Percentiles rank a stretch among this genome's conserved stretches.
Evolutionary conservation across 1,284 basidiomycete genomes (phyloP).

Genomic region (Gymnopus androsaceus): DNA sequence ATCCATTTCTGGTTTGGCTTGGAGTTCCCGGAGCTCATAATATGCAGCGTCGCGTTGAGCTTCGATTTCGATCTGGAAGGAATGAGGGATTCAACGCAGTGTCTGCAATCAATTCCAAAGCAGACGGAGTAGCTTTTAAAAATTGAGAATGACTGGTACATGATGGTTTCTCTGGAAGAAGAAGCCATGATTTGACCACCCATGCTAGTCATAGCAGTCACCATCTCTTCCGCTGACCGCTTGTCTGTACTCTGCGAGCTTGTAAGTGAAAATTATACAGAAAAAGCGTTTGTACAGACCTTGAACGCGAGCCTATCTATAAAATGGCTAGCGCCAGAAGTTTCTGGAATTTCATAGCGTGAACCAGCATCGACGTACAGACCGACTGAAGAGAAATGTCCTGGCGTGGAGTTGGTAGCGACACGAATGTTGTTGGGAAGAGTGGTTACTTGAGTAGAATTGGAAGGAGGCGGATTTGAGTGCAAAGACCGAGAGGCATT

Average conservation of each 20-base stretch:
- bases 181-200: conserved; percentile 94
- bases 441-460: conserved; percentile 70
- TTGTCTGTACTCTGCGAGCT: conserved; percentile 55
- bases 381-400: conserved; percentile 94
- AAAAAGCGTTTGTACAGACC: conserved; percentile 45
- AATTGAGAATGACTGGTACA: conserved; percentile 99
- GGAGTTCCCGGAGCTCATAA: conserved; percentile 93
- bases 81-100: conserved; percentile 85
- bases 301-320: conserved; percentile 97
- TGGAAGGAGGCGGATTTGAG: conserved; percentile 13
- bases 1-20: conserved; percentile 90
- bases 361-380: conserved; percentile 94
- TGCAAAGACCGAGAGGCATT: conserved; percentile 9
- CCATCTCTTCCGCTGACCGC: conserved; percentile 77
- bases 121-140: conserved; percentile 79
- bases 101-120: conserved; percentile 88
- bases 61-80: conserved; percentile 77
- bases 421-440: conserved; percentile 92
- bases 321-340: conserved; percentile 88
- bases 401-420: conserved; percentile 88
- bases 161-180: conserved; percentile 91
- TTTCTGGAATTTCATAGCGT: conserved; percentile 82
- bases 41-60: conserved; percentile 85
- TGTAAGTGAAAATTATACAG: conserved; percentile 3
- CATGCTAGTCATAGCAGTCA: conserved; percentile 77